These are phyloP conservation scores for Claviceps capensis DNA, from an alignment of 2,329 filamentous ascomycete genomes.

Conservation along the genomic window DNA sequence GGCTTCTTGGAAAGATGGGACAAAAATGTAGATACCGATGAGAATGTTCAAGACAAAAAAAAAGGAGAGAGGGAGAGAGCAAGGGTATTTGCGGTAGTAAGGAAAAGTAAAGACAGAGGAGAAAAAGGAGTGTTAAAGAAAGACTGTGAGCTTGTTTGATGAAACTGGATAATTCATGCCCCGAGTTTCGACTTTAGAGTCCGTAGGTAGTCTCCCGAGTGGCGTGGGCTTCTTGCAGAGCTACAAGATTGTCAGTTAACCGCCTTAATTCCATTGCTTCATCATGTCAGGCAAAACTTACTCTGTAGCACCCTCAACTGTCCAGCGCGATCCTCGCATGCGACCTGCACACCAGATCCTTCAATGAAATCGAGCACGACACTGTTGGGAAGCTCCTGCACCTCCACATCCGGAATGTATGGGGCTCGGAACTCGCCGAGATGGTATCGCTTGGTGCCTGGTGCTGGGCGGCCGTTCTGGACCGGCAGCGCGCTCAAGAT, in stretches of 20 bases:
- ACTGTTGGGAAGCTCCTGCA: conserved; percentile 87
- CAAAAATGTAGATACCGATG: neutral
- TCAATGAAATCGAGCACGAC: conserved; percentile 48
- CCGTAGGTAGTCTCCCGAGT: conserved; percentile 19
- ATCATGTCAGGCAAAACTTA: conserved; percentile 22
- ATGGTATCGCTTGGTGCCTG: conserved; percentile 61
- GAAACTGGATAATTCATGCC: too few relatives aligned
- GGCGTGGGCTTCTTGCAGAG: conserved; percentile 23
- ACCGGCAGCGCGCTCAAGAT: conserved; percentile 54
- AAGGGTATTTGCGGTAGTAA: neutral
- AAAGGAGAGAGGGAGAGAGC: neutral
- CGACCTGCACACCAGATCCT: conserved; percentile 47
- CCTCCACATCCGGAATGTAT: conserved; percentile 75
- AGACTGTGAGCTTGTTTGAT: neutral
- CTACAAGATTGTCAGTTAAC: conserved; percentile 9
- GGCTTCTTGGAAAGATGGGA: neutral
- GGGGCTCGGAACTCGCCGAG: conserved; percentile 71
- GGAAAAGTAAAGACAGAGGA: neutral
- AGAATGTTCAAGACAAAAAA: neutral
- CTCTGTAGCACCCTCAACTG: conserved; percentile 41
- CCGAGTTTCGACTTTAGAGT: conserved; percentile 10
- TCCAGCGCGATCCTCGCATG: conserved; percentile 47
- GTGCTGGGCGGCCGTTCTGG: conserved; percentile 33
- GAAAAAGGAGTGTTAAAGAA: neutral
- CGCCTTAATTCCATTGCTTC: neutral